phyloP scores from a whole-genome alignment of 2,329 filamentous ascomycete species.

The Fusarium beomiforme region DNA sequence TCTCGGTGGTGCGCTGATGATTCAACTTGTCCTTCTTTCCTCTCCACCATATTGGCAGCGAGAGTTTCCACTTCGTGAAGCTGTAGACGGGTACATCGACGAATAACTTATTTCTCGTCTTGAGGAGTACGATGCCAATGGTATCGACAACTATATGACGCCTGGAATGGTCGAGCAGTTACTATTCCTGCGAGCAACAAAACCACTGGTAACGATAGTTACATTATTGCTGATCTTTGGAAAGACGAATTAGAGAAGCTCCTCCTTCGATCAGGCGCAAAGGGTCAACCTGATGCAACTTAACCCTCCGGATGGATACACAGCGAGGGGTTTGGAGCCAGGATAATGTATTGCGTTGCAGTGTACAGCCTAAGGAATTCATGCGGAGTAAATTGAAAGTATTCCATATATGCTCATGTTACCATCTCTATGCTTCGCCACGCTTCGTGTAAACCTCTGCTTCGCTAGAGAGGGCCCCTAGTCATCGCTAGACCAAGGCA shows the following conservation, averaged over 20 bases:
- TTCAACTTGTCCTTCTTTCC: constrained; percentile 17
- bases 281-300: rapidly evolving
- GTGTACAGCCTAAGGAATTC: no score
- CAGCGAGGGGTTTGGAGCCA: no score
- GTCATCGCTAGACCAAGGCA: no score
- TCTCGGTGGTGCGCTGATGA: constrained; percentile 1
- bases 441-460: no score
- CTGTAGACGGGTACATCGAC: constrained; percentile 6
- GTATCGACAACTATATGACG: constrained; percentile 26
- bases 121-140: constrained; percentile 9
- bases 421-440: no score
- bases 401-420: no score
- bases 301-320: no score
- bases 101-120: neutral
- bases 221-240: constrained; percentile 23
- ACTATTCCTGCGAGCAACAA: constrained; percentile 3
- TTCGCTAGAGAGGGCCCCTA: no score
- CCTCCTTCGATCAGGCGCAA: neutral
- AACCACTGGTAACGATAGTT: constrained; percentile 19
- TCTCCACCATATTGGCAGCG: constrained; percentile 19
- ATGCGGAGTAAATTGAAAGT: no score
- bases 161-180: neutral
- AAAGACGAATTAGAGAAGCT: constrained; percentile 17
- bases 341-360: no score
- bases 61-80: neutral